Conservation (phyloP, 768 basidiomycete species). For the Mycena indigotica region DNA sequence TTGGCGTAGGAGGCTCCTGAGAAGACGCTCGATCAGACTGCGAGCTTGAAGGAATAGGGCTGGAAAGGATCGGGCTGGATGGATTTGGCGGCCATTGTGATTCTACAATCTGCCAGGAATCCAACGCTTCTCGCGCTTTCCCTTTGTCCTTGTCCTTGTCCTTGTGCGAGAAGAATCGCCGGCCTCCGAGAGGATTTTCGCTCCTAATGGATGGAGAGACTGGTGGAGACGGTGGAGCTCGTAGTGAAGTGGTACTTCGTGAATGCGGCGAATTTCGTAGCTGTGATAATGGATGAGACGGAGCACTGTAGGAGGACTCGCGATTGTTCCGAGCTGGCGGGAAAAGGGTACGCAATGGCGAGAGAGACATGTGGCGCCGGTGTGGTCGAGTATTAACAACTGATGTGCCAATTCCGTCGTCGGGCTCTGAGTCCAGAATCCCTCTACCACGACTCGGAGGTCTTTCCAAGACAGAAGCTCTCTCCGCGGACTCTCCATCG, state of each 20-base stretch:
- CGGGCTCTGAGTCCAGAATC: slow-evolving; percentile 32
- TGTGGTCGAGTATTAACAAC: slow-evolving; percentile 29
- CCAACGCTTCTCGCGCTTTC: slow-evolving; percentile 36
- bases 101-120: slow-evolving; percentile 52
- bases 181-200: slow-evolving; percentile 34
- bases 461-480: slow-evolving; percentile 29
- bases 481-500: slow-evolving; percentile 43
- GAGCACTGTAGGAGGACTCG: slow-evolving; percentile 38
- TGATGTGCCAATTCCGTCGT: slow-evolving; percentile 23
- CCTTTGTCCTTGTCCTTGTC: slow-evolving; percentile 50
- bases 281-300: slow-evolving; percentile 43
- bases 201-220: slow-evolving; percentile 31
- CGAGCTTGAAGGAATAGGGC: too few relatives aligned
- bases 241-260: slow-evolving; percentile 50
- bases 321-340: slow-evolving; percentile 38
- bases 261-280: slow-evolving; percentile 41
- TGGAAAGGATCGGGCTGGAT: background rate
- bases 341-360: slow-evolving; percentile 51
- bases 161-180: slow-evolving; percentile 41
- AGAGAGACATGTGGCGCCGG: slow-evolving; percentile 44
- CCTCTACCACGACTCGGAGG: slow-evolving; percentile 32
- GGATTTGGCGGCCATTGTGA: slow-evolving; percentile 18
- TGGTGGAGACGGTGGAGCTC: slow-evolving; percentile 31
- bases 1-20: slow-evolving; percentile 18
- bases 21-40: slow-evolving; percentile 19